Percentiles rank a stretch among this genome's conserved stretches.
These are phyloP conservation scores for Santalum album DNA, from an alignment of 164 flowering plant species.

Conservation along the genomic window DNA sequence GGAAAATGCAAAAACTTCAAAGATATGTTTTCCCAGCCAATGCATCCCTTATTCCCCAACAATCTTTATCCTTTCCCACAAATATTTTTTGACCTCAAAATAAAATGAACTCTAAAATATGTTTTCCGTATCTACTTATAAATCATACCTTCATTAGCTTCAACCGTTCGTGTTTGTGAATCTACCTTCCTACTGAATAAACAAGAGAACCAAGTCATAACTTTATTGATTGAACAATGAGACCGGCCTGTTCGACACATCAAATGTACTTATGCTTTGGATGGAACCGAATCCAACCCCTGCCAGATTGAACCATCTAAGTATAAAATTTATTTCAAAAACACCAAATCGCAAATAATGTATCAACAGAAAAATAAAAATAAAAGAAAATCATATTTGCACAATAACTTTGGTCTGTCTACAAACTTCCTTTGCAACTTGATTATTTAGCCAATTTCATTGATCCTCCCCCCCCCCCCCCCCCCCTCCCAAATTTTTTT, in stretches of 20 bases:
- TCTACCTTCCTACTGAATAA: conserved; percentile 21
- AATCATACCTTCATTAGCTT: conserved; percentile 44
- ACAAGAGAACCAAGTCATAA: conserved; percentile 49
- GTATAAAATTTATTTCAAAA: neutral
- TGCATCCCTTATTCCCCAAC: no score
- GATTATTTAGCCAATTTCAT: no score
- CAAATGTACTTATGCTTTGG: conserved; percentile 1
- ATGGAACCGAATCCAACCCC: conserved; percentile 5
- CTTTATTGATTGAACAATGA: conserved; percentile 12
- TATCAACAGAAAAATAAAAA: no score
- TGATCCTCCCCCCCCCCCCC: no score
- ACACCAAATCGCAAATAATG: neutral
- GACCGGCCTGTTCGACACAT: conserved; percentile 6
- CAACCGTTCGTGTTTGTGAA: conserved; percentile 13
- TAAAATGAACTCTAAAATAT: neutral
- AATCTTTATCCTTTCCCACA: neutral
- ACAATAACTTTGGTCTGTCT: no score
- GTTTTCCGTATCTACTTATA: neutral
- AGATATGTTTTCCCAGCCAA: neutral
- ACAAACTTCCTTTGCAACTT: no score
- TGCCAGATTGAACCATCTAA: conserved; percentile 9
- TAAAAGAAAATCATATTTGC: no score
- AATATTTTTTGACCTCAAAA: neutral
- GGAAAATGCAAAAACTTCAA: neutral
- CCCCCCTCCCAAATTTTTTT: no score